Base-by-base conservation (phyloP, 345 rosid genomes). In the Anacardium occidentale region DNA sequence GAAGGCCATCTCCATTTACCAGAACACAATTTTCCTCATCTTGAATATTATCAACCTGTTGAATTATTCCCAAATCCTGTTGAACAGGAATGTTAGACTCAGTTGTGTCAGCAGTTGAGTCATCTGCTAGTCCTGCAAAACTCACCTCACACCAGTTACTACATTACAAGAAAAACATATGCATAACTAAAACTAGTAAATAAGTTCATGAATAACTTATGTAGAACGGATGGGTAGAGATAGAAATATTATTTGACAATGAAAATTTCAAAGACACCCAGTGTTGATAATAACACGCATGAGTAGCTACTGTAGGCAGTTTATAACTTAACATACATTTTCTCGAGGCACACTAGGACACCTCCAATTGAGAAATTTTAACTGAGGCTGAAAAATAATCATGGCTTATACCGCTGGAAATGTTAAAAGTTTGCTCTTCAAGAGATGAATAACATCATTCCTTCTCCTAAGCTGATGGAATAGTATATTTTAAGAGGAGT, bases 1-100 rank as follows among this genome's bases (percentile, higher is more conserved):
- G 82, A 21, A 81, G 59, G 45, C 86, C 95, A 78, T 82, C 88
- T 68, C 76, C 77, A 53, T 78, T 80, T 44, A 91, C 89, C 53
- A 91, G 29, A 53, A 93, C 74, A 79, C 97, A 93, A 40, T 86
- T 83, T 78, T 89, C 94, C 66, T 89, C 95, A 37, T 85, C 84
- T 67, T 78, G 73, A 53, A 62, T 67, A 74, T 71, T 73, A 71
- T 74, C 76, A 52, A 71, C 53, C 17, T 72, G 73, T 66, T 81
- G 77, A 25, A 82, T 64, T 65, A 68, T 62, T 79, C 77, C 80
- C 52, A 52, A 18, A 15, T 66, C 84, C 65, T 74, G 69, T 12
- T 63, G 72, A 50, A 73, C n/a, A 74, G 51, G 67, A 69, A 65
- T 61, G 62, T 25, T 80, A 51, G 70, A 63, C 64, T 69, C 73